phyloP scores from a whole-genome alignment of 2,329 filamentous ascomycete species.

The Hypocrella siamensis region DNA sequence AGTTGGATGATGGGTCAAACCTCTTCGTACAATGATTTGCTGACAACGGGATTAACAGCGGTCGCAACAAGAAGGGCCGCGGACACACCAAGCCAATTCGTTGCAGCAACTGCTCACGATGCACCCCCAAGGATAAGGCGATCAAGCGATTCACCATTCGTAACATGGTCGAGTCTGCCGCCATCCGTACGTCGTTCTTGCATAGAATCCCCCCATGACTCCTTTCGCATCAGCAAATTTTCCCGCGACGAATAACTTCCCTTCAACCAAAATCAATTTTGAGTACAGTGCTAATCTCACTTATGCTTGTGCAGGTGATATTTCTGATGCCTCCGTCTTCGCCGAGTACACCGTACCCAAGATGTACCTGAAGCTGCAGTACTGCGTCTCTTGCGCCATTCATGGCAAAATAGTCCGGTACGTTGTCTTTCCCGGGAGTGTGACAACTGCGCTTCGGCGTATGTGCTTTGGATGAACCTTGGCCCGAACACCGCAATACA shows the following conservation, averaged over 20 bases:
- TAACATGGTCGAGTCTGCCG: slow-evolving; percentile 99
- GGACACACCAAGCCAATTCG: slow-evolving; percentile 99
- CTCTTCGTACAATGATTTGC: slow-evolving; percentile 6
- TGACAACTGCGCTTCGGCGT: slow-evolving; percentile 39
- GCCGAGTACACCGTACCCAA: slow-evolving; percentile 98
- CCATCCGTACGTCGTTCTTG: slow-evolving; percentile 68
- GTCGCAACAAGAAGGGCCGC: slow-evolving; percentile 99
- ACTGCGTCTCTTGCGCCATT: slow-evolving; percentile 99
- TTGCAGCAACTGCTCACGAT: slow-evolving; percentile 59
- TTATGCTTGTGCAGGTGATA: slow-evolving; percentile 99
- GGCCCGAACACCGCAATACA: slow-evolving; percentile 28
- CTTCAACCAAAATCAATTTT: not conserved
- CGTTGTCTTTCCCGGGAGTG: slow-evolving; percentile 43
- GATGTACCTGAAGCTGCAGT: slow-evolving; percentile 99
- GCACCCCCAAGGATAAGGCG: slow-evolving; percentile 98
- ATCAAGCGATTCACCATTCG: slow-evolving; percentile 99
- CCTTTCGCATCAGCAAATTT: not conserved
- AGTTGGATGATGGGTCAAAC: no score
- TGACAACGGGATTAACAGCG: slow-evolving; percentile 36
- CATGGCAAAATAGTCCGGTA: slow-evolving; percentile 99
- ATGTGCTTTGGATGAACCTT: slow-evolving; percentile 45
- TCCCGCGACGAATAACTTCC: not conserved
- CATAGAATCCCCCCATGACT: not conserved
- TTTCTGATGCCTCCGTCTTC: slow-evolving; percentile 99
- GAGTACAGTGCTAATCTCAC: not conserved